A percentile compares a stretch with the other conserved stretches of the same genome.
Conservation (phyloP, 2,329 filamentous ascomycete genomes). For the Alternaria ethzedia region DNA sequence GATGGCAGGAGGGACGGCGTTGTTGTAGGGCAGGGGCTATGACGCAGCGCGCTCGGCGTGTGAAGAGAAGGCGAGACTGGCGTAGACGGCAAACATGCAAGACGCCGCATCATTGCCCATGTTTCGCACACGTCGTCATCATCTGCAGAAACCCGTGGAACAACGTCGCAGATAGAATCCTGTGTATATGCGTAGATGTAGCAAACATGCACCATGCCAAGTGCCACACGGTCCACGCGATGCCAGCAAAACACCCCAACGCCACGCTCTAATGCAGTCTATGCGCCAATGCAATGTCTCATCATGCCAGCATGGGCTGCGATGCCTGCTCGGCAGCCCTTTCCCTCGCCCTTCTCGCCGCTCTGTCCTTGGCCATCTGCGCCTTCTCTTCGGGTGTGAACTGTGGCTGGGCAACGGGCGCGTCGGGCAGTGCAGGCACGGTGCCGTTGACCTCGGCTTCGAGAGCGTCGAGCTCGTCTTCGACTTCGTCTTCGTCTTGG, state of each 20-base stretch:
- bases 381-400: constrained; percentile 38
- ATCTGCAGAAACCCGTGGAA: not conserved
- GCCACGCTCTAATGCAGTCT: constrained; percentile 44
- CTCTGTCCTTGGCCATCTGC: constrained; percentile 40
- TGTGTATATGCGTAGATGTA: not conserved
- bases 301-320: constrained; percentile 48
- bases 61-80: constrained; percentile 3
- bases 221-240: not conserved
- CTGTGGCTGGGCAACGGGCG: constrained; percentile 44
- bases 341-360: constrained; percentile 41
- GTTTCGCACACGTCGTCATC: constrained; percentile 27
- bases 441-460: constrained; percentile 66
- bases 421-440: constrained; percentile 45
- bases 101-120: constrained; percentile 6
- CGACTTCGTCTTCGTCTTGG: constrained; percentile 96
- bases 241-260: constrained; percentile 30
- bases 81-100: constrained; percentile 9
- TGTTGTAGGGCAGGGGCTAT: not conserved
- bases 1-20: not conserved
- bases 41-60: not conserved
- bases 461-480: constrained; percentile 88
- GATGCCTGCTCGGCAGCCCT: constrained; percentile 39
- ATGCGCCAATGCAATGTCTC: constrained; percentile 9
- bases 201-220: constrained; percentile 6
- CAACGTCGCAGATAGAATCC: not conserved